These are phyloP conservation scores for Aspergillus japonicus DNA, from an alignment of 2,329 filamentous ascomycete genomes.

Conservation along the genomic window DNA sequence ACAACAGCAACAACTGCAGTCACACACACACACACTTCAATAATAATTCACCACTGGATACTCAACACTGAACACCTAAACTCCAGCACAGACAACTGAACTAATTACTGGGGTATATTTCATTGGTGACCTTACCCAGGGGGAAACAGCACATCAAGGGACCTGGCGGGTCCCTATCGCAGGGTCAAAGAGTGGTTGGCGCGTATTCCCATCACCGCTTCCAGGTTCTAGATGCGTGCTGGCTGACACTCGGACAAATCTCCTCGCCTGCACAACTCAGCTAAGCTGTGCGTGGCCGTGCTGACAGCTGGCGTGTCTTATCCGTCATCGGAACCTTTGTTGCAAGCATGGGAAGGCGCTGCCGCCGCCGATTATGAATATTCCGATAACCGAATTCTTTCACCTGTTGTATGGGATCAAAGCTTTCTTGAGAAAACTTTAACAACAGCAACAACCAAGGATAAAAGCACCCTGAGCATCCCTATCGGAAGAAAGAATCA, in stretches of 20 bases:
- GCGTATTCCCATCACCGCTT: neutral
- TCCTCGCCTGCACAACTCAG: slow-evolving; percentile 5
- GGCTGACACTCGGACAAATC: neutral
- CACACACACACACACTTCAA: neutral
- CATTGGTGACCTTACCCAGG: neutral
- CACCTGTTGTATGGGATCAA: neutral
- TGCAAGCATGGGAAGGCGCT: neutral
- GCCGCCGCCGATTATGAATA: too few species aligned
- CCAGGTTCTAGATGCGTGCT: neutral
- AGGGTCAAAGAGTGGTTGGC: neutral
- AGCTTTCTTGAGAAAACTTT: neutral
- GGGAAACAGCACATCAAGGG: neutral
- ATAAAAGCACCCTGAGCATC: neutral
- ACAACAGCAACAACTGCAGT: slow-evolving; percentile 1
- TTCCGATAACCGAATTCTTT: neutral
- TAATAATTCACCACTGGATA: too few species aligned
- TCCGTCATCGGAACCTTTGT: neutral
- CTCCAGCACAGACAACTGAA: neutral
- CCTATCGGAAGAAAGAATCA: neutral
- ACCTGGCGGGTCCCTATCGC: neutral
- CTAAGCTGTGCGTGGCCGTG: neutral
- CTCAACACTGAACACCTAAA: too few species aligned
- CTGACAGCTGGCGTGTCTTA: slow-evolving; percentile 4
- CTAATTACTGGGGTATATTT: neutral
- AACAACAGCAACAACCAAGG: neutral